These are phyloP conservation scores for Sclerotinia subarctica DNA, from an alignment of 2,329 filamentous ascomycete species.

Conservation along the genomic window DNA sequence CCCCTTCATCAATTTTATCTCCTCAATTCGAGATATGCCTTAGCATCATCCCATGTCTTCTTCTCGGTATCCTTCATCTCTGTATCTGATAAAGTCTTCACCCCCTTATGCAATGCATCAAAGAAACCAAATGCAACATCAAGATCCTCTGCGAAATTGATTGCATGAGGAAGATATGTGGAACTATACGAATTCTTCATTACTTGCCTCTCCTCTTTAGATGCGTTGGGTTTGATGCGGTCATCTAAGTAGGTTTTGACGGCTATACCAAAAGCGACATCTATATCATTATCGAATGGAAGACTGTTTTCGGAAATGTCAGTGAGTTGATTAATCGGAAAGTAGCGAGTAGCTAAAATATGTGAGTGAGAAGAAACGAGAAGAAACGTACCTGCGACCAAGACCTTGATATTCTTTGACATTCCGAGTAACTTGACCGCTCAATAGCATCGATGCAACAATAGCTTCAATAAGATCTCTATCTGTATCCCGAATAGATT, in stretches of 20 bases:
- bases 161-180: constrained; percentile 54
- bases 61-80: constrained; percentile 49
- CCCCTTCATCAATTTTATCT: constrained; percentile 25
- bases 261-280: constrained; percentile 74
- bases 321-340: neutral
- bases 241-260: constrained; percentile 78
- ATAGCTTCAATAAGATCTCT: constrained; percentile 83
- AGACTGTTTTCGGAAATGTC: constrained; percentile 44
- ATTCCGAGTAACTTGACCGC: constrained; percentile 73
- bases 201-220: constrained; percentile 45
- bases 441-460: constrained; percentile 74
- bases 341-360: neutral
- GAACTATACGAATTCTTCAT: constrained; percentile 50
- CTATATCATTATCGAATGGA: constrained; percentile 66
- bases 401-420: constrained; percentile 58
- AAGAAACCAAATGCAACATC: constrained; percentile 57
- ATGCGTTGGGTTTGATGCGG: constrained; percentile 56
- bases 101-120: constrained; percentile 53
- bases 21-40: constrained; percentile 46
- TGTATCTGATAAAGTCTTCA: constrained; percentile 52
- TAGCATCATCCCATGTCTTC: constrained; percentile 53
- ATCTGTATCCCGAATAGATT: constrained; percentile 72
- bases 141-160: constrained; percentile 58
- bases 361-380: neutral
- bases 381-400: constrained; percentile 61